Base-by-base conservation (phyloP, 1,139 yeast species). In the Taphrina pruni region DNA sequence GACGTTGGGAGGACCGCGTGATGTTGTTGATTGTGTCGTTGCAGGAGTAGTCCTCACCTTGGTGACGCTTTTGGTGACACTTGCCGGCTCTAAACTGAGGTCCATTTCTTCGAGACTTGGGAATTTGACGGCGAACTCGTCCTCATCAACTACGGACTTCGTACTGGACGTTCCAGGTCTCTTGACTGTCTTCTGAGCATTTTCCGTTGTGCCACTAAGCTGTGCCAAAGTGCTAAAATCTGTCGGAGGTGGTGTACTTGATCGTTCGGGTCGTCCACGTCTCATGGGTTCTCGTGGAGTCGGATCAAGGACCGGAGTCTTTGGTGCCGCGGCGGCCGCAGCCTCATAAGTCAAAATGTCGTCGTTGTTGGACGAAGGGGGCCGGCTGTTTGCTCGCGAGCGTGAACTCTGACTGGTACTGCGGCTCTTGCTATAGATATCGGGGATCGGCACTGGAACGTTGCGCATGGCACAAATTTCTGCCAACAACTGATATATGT, bases 401-500 rank as follows among this genome's bases (percentile, higher is more conserved):
- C 48, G 73, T n/a, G 62, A 74, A 76, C 14, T 74, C 73, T 67
- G 77, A 78, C 69, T 72, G 58, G 26, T 45, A 20, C 66, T 20
- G 20, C 58, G 57, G 50, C 51, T 61, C 21, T 50, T 48, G 55
- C 52, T 48, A 50, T 60, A 62, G 35, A 72, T 72, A 48, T 73
- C 72, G 11, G 60, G 71, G 38, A 85, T 83, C 1, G 95, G 94
- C 32, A 86, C 81, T 41, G 81, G 81, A 5, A 81, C 78, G 17
- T 83, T 81, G 32, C 87, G 83, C 79, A 85, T 83, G 55, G 83
- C 78, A 72, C 90, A 86, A 20, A 92, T 79, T 76, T 90, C 96
- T 71, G 84, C 85, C 71, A 90, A 77, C 38, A 93, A 86, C 77
- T 93, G 98, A 72, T 87, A 90, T 41, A 92, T 88, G 76, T 91